These are phyloP conservation scores for Acanthamoeba triangularis DNA, from an alignment of 208 protist species.

Conservation along the genomic window DNA sequence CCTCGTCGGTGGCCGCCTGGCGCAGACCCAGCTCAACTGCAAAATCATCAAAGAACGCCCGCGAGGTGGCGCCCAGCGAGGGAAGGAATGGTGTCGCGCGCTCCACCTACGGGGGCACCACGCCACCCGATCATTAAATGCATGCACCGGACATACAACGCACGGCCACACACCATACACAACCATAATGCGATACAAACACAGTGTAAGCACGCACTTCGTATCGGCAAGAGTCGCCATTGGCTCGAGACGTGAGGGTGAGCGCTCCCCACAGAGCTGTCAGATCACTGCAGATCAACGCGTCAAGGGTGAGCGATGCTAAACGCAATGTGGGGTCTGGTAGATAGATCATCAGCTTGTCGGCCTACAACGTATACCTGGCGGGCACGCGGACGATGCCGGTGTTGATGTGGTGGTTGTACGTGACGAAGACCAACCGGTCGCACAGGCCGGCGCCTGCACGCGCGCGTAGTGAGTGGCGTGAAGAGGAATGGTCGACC, in stretches of 20 bases:
- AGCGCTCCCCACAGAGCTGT: not conserved
- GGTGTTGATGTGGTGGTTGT: not conserved
- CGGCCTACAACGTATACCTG: not conserved
- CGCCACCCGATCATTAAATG: no score
- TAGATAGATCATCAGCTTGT: no score
- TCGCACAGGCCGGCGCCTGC: not conserved
- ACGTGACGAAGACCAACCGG: not conserved
- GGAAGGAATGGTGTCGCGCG: not conserved
- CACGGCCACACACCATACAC: not conserved
- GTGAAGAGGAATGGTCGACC: not conserved
- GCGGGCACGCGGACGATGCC: not conserved
- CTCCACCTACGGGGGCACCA: not conserved
- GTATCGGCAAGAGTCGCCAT: not conserved
- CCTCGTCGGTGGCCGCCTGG: not conserved
- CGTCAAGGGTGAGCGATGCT: not conserved
- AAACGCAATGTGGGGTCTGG: no score
- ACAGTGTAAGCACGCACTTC: not conserved
- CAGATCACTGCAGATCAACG: not conserved
- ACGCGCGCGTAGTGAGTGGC: not conserved
- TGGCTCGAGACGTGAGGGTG: not conserved
- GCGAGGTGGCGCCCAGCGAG: not conserved
- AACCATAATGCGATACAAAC: not conserved
- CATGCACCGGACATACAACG: not conserved
- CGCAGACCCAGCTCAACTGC: not conserved
- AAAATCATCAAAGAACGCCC: not conserved